A percentile compares a stretch with the other conserved stretches of the same genome.
Conservation (phyloP, 805 yeast species). For the Candida patagonica region DNA sequence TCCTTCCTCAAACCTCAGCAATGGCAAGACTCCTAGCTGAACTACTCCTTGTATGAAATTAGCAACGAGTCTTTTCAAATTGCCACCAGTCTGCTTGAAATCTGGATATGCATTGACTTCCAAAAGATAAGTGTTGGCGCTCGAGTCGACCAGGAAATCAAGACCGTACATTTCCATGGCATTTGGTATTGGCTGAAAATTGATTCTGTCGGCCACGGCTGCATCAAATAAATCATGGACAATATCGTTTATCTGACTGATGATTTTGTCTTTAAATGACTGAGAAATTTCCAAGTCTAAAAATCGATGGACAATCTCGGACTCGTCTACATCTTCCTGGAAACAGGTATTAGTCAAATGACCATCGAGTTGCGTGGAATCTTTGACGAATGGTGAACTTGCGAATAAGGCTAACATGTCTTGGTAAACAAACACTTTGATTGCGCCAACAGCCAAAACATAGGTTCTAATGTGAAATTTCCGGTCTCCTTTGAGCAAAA, state of each 20-base stretch:
- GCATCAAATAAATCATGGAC: conserved; percentile 70
- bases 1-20: neutral
- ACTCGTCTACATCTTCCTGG: conserved; percentile 33
- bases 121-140: conserved; percentile 45
- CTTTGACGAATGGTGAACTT: conserved; percentile 36
- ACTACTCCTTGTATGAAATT: conserved; percentile 56
- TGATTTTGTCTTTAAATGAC: conserved; percentile 34
- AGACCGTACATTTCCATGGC: conserved; percentile 85
- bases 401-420: conserved; percentile 81
- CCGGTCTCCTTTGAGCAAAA: conserved; percentile 56
- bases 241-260: conserved; percentile 47
- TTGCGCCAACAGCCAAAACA: conserved; percentile 63
- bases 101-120: conserved; percentile 95
- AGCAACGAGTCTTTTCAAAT: conserved; percentile 58
- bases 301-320: neutral
- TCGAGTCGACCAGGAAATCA: conserved; percentile 63
- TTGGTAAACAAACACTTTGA: conserved; percentile 70
- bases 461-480: conserved; percentile 89
- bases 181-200: conserved; percentile 72
- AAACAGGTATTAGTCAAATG: conserved; percentile 93
- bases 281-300: conserved; percentile 28
- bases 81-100: conserved; percentile 88
- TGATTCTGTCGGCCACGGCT: conserved; percentile 70
- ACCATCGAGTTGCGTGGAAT: conserved; percentile 43
- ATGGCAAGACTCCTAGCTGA: conserved; percentile 40